A percentile compares a stretch with the other conserved stretches of the same genome.
These are phyloP conservation scores for Tillandsia leiboldiana DNA, from an alignment of 176 grass and related monocot genomes.

Conservation along the genomic window DNA sequence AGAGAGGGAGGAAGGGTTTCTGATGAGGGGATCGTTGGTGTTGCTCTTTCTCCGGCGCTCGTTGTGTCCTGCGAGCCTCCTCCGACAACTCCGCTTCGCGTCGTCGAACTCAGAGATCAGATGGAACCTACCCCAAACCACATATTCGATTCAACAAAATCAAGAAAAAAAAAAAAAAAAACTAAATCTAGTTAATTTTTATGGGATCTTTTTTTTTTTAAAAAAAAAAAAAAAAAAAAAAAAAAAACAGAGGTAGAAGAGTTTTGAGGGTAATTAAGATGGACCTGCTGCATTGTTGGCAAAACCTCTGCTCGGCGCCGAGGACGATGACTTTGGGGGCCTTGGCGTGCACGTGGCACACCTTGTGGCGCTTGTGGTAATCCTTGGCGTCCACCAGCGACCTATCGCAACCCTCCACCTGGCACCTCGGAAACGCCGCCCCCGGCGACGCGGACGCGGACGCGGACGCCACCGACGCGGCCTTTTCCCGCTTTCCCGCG, in stretches of 20 bases:
- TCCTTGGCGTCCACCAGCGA: slow-evolving; percentile 2
- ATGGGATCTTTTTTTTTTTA: no score
- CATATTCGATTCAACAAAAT: neutral
- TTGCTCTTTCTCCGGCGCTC: slow-evolving; percentile 7
- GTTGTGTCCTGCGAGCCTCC: slow-evolving; percentile 5
- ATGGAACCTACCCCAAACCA: slow-evolving; percentile 3
- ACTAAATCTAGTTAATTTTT: no score
- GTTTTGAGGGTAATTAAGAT: neutral
- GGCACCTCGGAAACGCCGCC: neutral
- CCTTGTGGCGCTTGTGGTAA: slow-evolving; percentile 12
- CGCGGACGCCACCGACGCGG: neutral
- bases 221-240: no score
- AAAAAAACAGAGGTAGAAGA: neutral
- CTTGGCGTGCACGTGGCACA: slow-evolving; percentile 10
- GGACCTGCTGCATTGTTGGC: slow-evolving; percentile 10
- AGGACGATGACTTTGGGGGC: slow-evolving; percentile 8
- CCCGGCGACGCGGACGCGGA: neutral
- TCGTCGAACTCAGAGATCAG: slow-evolving; percentile 11
- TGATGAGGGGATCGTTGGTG: neutral
- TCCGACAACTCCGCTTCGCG: slow-evolving; percentile 8
- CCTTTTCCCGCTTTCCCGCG: neutral
- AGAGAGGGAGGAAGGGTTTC: neutral
- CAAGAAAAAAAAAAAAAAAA: neutral
- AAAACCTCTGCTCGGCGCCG: slow-evolving; percentile 6
- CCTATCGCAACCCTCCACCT: slow-evolving; percentile 1